Percentiles rank a stretch among this genome's conserved stretches.
Conservation (phyloP, 1,284 basidiomycete genomes). For the Cryptococcus sp. region DNA sequence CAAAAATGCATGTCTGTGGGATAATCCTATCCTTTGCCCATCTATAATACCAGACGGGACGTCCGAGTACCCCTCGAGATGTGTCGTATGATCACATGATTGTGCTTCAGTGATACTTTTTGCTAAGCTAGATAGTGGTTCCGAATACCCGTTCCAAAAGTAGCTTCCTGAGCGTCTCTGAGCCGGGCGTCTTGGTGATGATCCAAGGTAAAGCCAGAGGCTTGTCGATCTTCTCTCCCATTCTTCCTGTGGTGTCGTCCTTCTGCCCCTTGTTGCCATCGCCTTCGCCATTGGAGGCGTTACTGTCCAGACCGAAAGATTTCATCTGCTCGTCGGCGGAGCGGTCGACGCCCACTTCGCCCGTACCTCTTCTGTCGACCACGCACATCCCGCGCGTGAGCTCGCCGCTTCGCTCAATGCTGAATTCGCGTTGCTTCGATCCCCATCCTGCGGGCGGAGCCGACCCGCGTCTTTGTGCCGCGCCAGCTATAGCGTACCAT, state of each 20-base stretch:
- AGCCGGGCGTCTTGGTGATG: constrained; percentile 44
- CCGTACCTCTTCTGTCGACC: constrained; percentile 52
- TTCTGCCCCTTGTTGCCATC: constrained; percentile 9
- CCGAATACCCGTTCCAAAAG: constrained; percentile 51
- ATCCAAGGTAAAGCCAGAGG: constrained; percentile 33
- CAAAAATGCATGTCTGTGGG: no score
- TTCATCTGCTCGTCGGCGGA: constrained; percentile 34
- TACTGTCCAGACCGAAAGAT: constrained; percentile 6
- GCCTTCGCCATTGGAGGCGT: constrained; percentile 1
- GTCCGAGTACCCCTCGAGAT: no score
- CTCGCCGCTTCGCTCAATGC: constrained; percentile 54
- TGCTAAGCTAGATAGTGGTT: background rate
- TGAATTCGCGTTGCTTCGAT: constrained; percentile 44
- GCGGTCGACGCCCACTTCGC: constrained; percentile 32
- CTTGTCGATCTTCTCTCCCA: constrained; percentile 23
- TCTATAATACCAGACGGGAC: no score
- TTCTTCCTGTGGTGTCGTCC: constrained; percentile 20
- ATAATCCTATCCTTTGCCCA: no score
- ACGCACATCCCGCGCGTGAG: constrained; percentile 56
- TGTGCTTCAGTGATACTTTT: no score
- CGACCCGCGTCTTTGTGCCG: constrained; percentile 11
- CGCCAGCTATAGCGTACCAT: constrained; percentile 61
- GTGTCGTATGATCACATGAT: no score
- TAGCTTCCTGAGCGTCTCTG: constrained; percentile 34
- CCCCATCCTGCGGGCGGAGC: constrained; percentile 40